A percentile compares a stretch with the other conserved stretches of the same genome.
Evolutionary conservation across 371 early-diverging fungal species (phyloP).

Genomic region (Entomophthora muscae): DNA sequence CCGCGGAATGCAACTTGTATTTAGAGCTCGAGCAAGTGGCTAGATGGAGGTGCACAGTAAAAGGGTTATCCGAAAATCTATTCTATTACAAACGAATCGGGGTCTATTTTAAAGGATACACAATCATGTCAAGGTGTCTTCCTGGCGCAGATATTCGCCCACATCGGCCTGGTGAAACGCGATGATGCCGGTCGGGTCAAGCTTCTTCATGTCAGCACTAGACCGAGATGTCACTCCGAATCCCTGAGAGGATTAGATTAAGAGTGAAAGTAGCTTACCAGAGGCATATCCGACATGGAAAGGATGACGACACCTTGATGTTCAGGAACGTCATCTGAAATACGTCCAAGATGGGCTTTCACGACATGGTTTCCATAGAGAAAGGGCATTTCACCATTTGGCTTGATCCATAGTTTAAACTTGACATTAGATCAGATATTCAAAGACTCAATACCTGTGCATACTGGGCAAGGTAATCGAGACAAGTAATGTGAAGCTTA

Average conservation of each 20-base stretch:
- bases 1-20: too few species aligned
- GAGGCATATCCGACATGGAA: constrained; percentile 84
- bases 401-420: constrained; percentile 97
- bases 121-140: constrained; percentile 68
- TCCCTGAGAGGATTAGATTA: constrained; percentile 32
- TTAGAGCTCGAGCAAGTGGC: too few species aligned
- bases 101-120: not conserved
- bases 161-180: constrained; percentile 98
- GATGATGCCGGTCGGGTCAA: constrained; percentile 90
- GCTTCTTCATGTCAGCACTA: constrained; percentile 70
- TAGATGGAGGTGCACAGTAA: too few species aligned
- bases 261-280: constrained; percentile 25
- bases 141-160: constrained; percentile 95
- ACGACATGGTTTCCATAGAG: constrained; percentile 98
- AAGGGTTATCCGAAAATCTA: too few species aligned
- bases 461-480: constrained; percentile 87
- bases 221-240: constrained; percentile 96
- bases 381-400: constrained; percentile 98
- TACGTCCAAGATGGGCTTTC: constrained; percentile 92
- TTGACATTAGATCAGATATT: not conserved
- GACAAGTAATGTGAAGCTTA: constrained; percentile 82
- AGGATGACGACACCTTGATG: constrained; percentile 94
- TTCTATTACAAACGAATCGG: too few species aligned
- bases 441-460: constrained; percentile 42
- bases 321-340: constrained; percentile 94